Conservation (phyloP, 2,329 filamentous ascomycete species). For the Aurifilum marmelostoma region DNA sequence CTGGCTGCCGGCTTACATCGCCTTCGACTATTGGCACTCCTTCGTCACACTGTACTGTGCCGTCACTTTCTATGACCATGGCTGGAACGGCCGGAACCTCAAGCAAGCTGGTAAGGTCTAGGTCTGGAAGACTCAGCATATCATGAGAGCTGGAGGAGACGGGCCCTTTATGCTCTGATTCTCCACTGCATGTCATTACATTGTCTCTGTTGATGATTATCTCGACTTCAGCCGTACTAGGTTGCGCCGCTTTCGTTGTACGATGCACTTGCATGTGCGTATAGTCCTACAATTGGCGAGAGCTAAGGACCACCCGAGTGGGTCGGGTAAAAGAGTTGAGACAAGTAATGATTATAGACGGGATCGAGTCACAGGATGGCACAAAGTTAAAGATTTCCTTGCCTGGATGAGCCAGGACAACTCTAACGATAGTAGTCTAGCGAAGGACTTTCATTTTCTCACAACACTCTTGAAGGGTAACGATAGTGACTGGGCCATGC, state of each 20-base stretch:
- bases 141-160: not conserved
- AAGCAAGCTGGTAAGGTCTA: not conserved
- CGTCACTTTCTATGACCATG: conserved; percentile 53
- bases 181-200: not conserved
- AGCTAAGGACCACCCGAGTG: not conserved
- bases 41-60: conserved; percentile 60
- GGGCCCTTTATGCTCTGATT: not conserved
- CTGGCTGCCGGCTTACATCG: conserved; percentile 52
- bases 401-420: not conserved
- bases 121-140: not conserved
- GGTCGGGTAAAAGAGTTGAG: not conserved
- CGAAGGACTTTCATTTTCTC: too few species aligned
- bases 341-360: not conserved
- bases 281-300: not conserved
- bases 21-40: conserved; percentile 62
- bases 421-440: not conserved
- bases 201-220: too few species aligned
- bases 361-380: not conserved
- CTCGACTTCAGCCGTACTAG: not conserved
- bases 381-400: too few species aligned
- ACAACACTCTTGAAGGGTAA: not conserved
- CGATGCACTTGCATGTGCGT: not conserved
- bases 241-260: not conserved
- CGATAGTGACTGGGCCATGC: not conserved
- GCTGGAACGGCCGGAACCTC: conserved; percentile 47